These are phyloP conservation scores for Tylopilus balloui DNA, from an alignment of 768 basidiomycete species.

Conservation along the genomic window DNA sequence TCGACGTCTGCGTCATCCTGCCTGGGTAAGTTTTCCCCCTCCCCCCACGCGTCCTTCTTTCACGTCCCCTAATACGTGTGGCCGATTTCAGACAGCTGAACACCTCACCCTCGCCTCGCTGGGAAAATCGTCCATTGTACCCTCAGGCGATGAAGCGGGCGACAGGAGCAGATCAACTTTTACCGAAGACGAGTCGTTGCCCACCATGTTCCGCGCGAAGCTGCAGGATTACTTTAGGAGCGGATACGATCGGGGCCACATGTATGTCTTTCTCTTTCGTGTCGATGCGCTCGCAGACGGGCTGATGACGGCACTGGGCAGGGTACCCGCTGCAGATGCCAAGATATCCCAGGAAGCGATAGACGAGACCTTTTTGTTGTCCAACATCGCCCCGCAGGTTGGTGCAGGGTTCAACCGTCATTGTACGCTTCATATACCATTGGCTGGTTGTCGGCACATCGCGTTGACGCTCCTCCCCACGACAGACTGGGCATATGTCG, in stretches of 20 bases:
- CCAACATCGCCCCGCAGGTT: slow-evolving; percentile 98
- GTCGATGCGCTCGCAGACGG: not conserved
- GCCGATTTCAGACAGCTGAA: slow-evolving; percentile 73
- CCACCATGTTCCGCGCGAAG: slow-evolving; percentile 72
- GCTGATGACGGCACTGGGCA: slow-evolving; percentile 25
- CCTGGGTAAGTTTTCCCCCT: slow-evolving; percentile 63
- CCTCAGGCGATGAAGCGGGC: slow-evolving; percentile 40
- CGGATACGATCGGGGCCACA: slow-evolving; percentile 95
- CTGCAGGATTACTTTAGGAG: slow-evolving; percentile 88
- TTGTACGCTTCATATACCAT: slow-evolving; percentile 44
- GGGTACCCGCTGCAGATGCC: slow-evolving; percentile 97
- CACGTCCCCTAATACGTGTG: not conserved
- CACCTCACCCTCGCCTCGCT: slow-evolving; percentile 82
- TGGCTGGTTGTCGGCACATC: not conserved
- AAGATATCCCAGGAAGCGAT: slow-evolving; percentile 89
- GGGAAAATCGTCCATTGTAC: slow-evolving; percentile 40
- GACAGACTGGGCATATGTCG: slow-evolving; percentile 92
- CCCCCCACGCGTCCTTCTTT: too few species aligned
- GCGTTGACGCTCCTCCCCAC: not conserved
- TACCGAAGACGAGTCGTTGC: slow-evolving; percentile 76
- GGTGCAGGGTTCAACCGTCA: slow-evolving; percentile 97
- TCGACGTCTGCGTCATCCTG: slow-evolving; percentile 81
- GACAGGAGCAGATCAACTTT: slow-evolving; percentile 79
- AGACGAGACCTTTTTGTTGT: slow-evolving; percentile 92
- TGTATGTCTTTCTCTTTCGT: slow-evolving; percentile 47